Percentiles rank a stretch among this genome's conserved stretches.
Evolutionary conservation across 176 grass and related monocot genomes (phyloP).

Genomic region (Otatea glauca): DNA sequence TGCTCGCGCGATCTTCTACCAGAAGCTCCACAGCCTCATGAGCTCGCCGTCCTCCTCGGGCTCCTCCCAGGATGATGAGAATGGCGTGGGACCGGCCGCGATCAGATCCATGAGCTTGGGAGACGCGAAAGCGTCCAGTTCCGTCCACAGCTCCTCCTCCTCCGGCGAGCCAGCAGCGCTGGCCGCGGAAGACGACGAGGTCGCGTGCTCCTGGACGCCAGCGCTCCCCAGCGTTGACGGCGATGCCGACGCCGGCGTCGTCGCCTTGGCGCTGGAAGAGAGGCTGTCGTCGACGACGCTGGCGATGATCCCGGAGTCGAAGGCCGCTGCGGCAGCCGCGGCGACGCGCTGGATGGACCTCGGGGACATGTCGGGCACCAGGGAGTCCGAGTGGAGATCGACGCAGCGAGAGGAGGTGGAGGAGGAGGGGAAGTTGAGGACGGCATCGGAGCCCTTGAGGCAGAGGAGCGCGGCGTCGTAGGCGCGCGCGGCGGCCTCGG

Average conservation of each 20-base stretch:
- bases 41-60: conserved; percentile 64
- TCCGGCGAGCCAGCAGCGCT: conserved; percentile 17
- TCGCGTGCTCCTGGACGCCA: conserved; percentile 34
- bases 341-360: conserved; percentile 81
- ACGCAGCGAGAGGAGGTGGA: background rate
- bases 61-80: conserved; percentile 52
- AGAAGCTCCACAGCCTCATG: conserved; percentile 69
- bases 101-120: conserved; percentile 55
- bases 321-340: conserved; percentile 59
- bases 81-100: conserved; percentile 22
- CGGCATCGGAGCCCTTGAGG: conserved; percentile 81
- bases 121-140: conserved; percentile 51
- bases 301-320: background rate
- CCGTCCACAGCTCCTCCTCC: conserved; percentile 48
- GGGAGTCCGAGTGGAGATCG: background rate
- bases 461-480: conserved; percentile 93
- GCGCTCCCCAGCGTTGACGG: conserved; percentile 19
- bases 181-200: conserved; percentile 33
- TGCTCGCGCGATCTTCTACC: conserved; percentile 7
- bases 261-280: conserved; percentile 42
- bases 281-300: conserved; percentile 35
- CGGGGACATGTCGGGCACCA: conserved; percentile 55
- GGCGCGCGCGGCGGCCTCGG: conserved; percentile 85
- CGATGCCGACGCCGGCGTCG: conserved; percentile 26
- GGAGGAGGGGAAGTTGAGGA: conserved; percentile 72